phyloP scores from a whole-genome alignment of 2,329 filamentous ascomycete genomes.

The Nigrograna mackinnonii region DNA sequence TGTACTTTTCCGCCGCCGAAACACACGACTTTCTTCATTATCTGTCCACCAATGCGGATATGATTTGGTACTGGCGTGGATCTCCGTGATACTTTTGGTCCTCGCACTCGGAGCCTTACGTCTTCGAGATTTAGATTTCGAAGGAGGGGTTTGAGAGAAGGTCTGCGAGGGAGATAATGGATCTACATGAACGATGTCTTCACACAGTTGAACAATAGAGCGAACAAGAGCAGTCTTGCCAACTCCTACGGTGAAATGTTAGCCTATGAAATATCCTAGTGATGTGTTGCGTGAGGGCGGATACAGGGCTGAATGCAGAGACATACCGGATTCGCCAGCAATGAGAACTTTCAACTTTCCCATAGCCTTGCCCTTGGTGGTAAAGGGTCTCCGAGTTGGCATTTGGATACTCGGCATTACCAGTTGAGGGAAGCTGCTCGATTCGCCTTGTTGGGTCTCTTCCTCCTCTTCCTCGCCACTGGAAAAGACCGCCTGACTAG shows the following conservation, averaged over 20 bases:
- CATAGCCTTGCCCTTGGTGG: constrained; percentile 78
- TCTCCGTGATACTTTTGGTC: constrained; percentile 41
- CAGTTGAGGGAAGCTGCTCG: constrained; percentile 68
- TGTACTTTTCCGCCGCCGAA: constrained; percentile 66
- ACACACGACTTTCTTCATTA: constrained; percentile 65
- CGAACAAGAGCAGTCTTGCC: constrained; percentile 91
- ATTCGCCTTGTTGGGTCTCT: constrained; percentile 34
- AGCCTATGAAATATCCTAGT: constrained; percentile 5
- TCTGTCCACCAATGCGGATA: constrained; percentile 92
- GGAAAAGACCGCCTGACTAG: constrained; percentile 59
- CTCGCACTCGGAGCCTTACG: constrained; percentile 20
- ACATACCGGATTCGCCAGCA: constrained; percentile 73
- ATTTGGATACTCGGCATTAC: constrained; percentile 97
- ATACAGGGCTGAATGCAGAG: constrained; percentile 6
- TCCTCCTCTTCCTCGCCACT: constrained; percentile 59
- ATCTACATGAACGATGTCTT: constrained; percentile 94
- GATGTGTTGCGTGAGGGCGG: background rate
- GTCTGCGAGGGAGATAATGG: constrained; percentile 50
- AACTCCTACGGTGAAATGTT: constrained; percentile 58
- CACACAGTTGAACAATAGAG: constrained; percentile 81
- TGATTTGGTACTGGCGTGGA: constrained; percentile 55
- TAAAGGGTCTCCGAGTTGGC: constrained; percentile 87
- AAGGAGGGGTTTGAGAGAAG: constrained; percentile 22
- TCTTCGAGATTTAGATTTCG: constrained; percentile 28
- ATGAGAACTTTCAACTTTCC: constrained; percentile 89